Evolutionary conservation across 768 basidiomycete genomes (phyloP), one percentile per base, ranked within the genome.

Genomic region (Mycena venus): DNA sequence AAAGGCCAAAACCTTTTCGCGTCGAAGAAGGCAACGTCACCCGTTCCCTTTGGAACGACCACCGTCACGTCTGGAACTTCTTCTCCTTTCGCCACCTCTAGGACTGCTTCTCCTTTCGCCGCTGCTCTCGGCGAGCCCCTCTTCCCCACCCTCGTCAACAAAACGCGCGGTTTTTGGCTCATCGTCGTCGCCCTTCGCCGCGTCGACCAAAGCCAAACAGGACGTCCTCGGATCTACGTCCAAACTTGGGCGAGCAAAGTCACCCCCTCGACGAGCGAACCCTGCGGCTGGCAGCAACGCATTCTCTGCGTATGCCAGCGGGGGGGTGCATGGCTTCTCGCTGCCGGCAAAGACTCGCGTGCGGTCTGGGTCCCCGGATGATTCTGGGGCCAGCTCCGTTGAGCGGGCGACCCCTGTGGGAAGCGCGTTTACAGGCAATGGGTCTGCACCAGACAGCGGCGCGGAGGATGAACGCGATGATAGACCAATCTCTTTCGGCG

Each of bases 1-100:
- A 94, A 92, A 77, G 94, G 93, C 58, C 89, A 92, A 72, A 93
- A 89, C 79, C 75, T 87, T 27, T 90, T 91, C 77, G 80, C 84
- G 21, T 82, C 87, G 14, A 80, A 80, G 63, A 86, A 86, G 78
- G 78, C 88, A 42, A 73, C 84, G 80, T 17, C 70, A 80, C 34
- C 75, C 80, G 47, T 77, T 85, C 36, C 82, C 81, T 25, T 80
- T 76, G 38, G 78, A 78, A 60, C 77, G 79, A 44, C 76, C 79
- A 36, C 79, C 79, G 40, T 75, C 80, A 55, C 70, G 64, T 38
- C 79, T 75, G 31, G 70, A 68, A 14, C 65, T 63, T 42, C 70
- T 31, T 78, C 82, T 42, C 68, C 75, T 82, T n/a, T 81, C 79
- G 40, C 75, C 80, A 55, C 70, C 66, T 38, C 79, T 75, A 29